These are phyloP conservation scores for Geosmithia putterillii DNA, from an alignment of 2,329 filamentous ascomycete species.

Conservation along the genomic window DNA sequence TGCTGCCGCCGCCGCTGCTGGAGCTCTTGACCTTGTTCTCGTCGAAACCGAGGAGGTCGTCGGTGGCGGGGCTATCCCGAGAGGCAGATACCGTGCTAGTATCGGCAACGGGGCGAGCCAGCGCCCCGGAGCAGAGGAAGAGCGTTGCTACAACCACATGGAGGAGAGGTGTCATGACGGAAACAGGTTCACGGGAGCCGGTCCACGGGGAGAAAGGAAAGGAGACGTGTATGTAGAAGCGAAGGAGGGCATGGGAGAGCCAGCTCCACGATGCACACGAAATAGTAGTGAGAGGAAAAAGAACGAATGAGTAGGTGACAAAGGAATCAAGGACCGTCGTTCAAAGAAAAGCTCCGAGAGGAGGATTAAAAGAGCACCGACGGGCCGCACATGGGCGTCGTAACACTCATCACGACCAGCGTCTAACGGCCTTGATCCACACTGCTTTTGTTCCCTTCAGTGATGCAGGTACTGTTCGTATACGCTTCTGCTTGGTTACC, in stretches of 20 bases:
- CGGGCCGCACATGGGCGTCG: too few species aligned
- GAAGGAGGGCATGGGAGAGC: background rate
- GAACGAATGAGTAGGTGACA: background rate
- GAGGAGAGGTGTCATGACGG: background rate
- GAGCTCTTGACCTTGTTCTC: background rate
- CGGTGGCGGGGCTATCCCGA: background rate
- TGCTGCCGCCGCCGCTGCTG: background rate
- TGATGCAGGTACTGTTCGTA: too few species aligned
- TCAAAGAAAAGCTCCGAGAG: background rate
- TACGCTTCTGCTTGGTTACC: too few species aligned
- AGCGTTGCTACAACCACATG: background rate
- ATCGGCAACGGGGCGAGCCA: background rate
- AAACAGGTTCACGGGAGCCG: background rate
- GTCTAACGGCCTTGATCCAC: too few species aligned
- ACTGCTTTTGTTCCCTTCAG: too few species aligned
- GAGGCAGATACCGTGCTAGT: background rate
- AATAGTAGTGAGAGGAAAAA: background rate
- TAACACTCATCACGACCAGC: too few species aligned
- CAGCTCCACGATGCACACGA: background rate
- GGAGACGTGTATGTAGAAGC: background rate
- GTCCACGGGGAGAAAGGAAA: too few species aligned
- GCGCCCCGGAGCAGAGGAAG: background rate
- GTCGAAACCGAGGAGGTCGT: conserved; percentile 1
- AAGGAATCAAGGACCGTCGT: background rate
- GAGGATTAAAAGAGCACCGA: too few species aligned